A percentile compares a stretch with the other conserved stretches of the same genome.
Evolutionary conservation across 495 filamentous ascomycete species (phyloP).

Genomic region (Penicillium cataractarum): DNA sequence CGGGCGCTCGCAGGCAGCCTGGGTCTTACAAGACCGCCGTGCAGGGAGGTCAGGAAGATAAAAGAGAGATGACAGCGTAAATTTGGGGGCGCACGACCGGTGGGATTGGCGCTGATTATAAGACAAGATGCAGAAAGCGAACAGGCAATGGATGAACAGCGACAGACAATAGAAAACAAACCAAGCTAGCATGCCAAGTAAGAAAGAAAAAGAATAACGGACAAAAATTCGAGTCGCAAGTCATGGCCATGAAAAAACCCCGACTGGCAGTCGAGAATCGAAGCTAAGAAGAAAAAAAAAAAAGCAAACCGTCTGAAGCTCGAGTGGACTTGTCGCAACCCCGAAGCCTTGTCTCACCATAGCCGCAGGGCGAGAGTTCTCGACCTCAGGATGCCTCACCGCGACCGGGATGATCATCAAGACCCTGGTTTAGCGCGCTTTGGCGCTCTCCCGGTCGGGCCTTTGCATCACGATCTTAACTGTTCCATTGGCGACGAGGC

Average conservation of each 20-base stretch:
- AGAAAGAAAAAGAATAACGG: not conserved
- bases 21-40: constrained; percentile 12
- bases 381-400: constrained; percentile 25
- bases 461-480: constrained; percentile 21
- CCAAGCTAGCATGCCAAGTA: not conserved
- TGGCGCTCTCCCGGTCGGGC: constrained; percentile 17
- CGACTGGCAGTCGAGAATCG: constrained; percentile 8
- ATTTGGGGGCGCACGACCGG: constrained; percentile 1
- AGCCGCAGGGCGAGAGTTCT: constrained; percentile 24
- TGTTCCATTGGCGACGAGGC: constrained; percentile 31
- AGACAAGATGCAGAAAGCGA: not conserved
- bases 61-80: constrained; percentile 4
- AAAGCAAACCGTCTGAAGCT: constrained; percentile 10
- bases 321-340: constrained; percentile 21
- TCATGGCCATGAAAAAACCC: not conserved
- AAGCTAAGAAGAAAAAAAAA: constrained; percentile 9
- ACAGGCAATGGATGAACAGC: not conserved
- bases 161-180: not conserved
- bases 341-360: constrained; percentile 32
- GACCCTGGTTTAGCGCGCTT: constrained; percentile 30
- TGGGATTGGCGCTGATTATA: constrained; percentile 5
- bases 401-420: constrained; percentile 34
- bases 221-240: constrained; percentile 6
- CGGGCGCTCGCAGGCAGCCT: constrained; percentile 11
- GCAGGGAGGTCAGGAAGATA: constrained; percentile 13